A percentile compares a stretch with the other conserved stretches of the same genome.
phyloP scores from a whole-genome alignment of 345 rosid genomes.

The Kernera saxatilis region DNA sequence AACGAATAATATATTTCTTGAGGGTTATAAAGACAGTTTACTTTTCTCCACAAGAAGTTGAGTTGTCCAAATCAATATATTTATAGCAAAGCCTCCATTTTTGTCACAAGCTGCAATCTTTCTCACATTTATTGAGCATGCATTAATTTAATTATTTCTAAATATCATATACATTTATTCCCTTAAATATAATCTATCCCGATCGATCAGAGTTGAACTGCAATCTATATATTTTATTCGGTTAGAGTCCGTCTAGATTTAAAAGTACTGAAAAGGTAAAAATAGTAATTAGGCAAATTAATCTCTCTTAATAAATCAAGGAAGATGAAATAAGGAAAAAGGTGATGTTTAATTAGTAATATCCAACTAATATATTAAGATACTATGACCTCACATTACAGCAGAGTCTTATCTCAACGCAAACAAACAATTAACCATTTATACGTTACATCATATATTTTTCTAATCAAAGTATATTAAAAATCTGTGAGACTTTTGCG shows the following conservation, averaged over 20 bases:
- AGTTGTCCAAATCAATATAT: slow-evolving; percentile 20
- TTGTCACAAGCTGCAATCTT: neutral
- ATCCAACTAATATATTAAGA: neutral
- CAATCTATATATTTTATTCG: neutral
- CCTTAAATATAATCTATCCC: neutral
- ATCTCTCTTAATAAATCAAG: neutral
- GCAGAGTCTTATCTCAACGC: neutral
- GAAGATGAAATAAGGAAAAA: neutral
- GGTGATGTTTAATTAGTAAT: neutral
- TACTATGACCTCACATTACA: neutral
- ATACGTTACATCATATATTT: neutral
- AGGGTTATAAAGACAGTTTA: neutral
- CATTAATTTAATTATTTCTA: neutral
- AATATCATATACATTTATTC: neutral
- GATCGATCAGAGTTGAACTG: neutral
- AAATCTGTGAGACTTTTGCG: slow-evolving; percentile 13
- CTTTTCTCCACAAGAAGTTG: slow-evolving; percentile 12
- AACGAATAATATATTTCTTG: neutral
- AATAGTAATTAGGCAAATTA: neutral
- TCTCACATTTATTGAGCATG: slow-evolving; percentile 27
- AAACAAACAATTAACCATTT: neutral
- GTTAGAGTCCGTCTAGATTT: neutral
- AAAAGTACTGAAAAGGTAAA: neutral
- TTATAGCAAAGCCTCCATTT: neutral
- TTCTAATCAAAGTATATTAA: neutral